These are phyloP conservation scores for Neonectria sp. DNA, from an alignment of 2,329 filamentous ascomycete species.

Conservation along the genomic window DNA sequence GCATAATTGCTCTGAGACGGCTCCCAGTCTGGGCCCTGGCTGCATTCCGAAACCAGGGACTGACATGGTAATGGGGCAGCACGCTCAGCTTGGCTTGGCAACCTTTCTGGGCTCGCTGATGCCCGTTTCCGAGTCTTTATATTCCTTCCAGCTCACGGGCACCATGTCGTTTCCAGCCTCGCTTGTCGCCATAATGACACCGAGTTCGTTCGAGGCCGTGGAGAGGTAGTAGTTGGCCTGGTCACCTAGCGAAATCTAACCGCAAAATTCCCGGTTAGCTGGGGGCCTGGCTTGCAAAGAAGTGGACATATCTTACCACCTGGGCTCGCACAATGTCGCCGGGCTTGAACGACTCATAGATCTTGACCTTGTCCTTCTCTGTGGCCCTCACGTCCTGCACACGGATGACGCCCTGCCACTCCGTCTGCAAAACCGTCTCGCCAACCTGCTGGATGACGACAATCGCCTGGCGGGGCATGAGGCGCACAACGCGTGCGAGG, in stretches of 20 bases:
- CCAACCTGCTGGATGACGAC: constrained; percentile 90
- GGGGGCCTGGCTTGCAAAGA: neutral
- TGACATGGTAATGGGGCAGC: constrained; percentile 24
- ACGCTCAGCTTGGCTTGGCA: constrained; percentile 85
- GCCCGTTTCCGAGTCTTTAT: constrained; percentile 86
- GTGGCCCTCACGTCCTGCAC: constrained; percentile 94
- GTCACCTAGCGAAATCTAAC: constrained; percentile 88
- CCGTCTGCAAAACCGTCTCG: constrained; percentile 78
- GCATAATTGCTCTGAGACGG: constrained; percentile 35
- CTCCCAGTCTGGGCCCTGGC: constrained; percentile 23
- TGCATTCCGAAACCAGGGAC: constrained; percentile 38
- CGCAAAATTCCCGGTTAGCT: constrained; percentile 25
- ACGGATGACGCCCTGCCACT: constrained; percentile 88
- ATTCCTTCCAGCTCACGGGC: constrained; percentile 96
- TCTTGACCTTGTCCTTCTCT: constrained; percentile 94
- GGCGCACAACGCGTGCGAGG: constrained; percentile 87
- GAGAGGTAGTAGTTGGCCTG: constrained; percentile 96
- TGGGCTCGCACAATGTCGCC: constrained; percentile 92
- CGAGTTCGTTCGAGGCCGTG: constrained; percentile 91
- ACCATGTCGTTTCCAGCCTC: constrained; percentile 92
- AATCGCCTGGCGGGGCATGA: constrained; percentile 87
- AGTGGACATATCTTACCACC: constrained; percentile 70
- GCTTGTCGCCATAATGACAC: constrained; percentile 93
- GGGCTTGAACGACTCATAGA: constrained; percentile 91
- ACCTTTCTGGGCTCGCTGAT: constrained; percentile 88